Evolutionary conservation across 176 grass and related monocot species (phyloP), one percentile per base, ranked within the genome.

Genomic region (Cymbopogon citratus): DNA sequence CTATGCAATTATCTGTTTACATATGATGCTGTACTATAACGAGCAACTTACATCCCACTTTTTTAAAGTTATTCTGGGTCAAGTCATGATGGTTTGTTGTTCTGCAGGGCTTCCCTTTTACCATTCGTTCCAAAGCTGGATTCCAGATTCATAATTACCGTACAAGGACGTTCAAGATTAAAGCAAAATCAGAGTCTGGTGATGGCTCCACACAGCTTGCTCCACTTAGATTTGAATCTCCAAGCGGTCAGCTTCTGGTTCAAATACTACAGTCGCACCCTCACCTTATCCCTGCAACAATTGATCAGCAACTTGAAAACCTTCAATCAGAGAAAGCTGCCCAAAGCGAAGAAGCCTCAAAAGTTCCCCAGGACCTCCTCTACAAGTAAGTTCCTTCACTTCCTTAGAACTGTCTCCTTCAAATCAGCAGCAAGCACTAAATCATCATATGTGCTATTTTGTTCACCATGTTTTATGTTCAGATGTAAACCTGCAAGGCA

Each of bases 271-370:
- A 89, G 77, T 93, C 92, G 15, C 85, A 98, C 36, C 92, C 92
- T 9, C 88, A 98, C 83, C 74, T 98, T 24, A 77, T 98, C 11
- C 89, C 90, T 40, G 88, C 91, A 71, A 93, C 92, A 56, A 87
- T 95, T 76, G 92, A 95, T 46, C 96, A 98, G 76, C 92, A 98
- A 82, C 90, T 98, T 41, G 96, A 95, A 74, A 91, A 76, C 35
- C 91, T 98, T 41, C 89, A 91, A 65, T 70, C 87, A 29, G 90
- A 95, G 46, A 87, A 87, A 86, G 83, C 84, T 89, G 73, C 79
- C 9, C 90, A 93, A 49, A 90, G 89, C 0, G 87, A 92, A 85
- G 87, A 98, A 75, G 73, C 92, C 34, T 85, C 80, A 39, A 81
- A 80, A 63, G 29, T 74, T 84, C 80, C 87, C 34, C 80, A 90